A percentile compares a stretch with the other conserved stretches of the same genome.
Conservation (phyloP, 2,329 filamentous ascomycete genomes). For the Orbilia oligospora region DNA sequence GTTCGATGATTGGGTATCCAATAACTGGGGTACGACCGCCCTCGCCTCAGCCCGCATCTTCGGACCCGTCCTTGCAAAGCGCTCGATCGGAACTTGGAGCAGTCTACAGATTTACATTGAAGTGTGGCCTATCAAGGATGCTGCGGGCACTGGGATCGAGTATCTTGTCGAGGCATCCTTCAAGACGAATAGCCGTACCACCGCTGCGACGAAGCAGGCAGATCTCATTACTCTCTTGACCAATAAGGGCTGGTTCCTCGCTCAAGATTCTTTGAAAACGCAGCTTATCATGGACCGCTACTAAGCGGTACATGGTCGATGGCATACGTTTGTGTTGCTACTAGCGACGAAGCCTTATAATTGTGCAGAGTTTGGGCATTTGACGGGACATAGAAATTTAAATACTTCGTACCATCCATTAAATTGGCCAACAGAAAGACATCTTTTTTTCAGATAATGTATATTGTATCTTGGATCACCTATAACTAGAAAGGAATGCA, state of each 20-base stretch:
- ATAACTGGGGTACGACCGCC: slow-evolving; percentile 64
- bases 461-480: no score
- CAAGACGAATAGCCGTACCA: slow-evolving; percentile 62
- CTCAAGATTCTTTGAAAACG: slow-evolving; percentile 64
- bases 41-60: slow-evolving; percentile 64
- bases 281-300: slow-evolving; percentile 65
- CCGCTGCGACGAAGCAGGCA: slow-evolving; percentile 60
- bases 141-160: slow-evolving; percentile 62
- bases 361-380: no score
- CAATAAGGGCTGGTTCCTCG: slow-evolving; percentile 65
- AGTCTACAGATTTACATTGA: slow-evolving; percentile 65
- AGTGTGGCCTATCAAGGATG: slow-evolving; percentile 65
- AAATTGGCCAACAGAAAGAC: no score
- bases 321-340: not conserved
- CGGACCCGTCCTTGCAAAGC: slow-evolving; percentile 65
- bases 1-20: slow-evolving; percentile 65
- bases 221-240: slow-evolving; percentile 62
- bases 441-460: no score
- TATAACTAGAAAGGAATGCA: no score
- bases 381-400: no score
- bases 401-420: no score
- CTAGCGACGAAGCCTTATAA: no score
- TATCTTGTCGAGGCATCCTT: slow-evolving; percentile 65
- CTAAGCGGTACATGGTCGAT: no score
- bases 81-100: slow-evolving; percentile 65